These are phyloP conservation scores for Aspergillus hortae DNA, from an alignment of 2,329 filamentous ascomycete genomes.

Conservation along the genomic window DNA sequence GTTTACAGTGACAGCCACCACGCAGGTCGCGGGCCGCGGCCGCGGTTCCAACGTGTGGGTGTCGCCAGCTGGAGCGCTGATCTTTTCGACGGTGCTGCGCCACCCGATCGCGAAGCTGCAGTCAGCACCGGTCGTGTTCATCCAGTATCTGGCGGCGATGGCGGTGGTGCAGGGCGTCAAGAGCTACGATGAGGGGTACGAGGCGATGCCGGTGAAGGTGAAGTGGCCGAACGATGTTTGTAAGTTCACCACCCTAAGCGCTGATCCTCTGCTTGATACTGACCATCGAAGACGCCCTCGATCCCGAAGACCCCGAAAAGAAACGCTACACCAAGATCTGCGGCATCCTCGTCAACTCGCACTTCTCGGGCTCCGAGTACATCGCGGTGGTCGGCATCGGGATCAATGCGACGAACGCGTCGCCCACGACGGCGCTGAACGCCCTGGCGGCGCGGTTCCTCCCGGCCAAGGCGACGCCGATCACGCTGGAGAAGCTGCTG, in stretches of 20 bases:
- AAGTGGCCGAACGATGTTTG: slow-evolving; percentile 99
- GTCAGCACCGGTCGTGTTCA: slow-evolving; percentile 78
- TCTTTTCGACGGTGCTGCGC: slow-evolving; percentile 84
- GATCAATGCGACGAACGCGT: slow-evolving; percentile 77
- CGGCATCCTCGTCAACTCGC: slow-evolving; percentile 86
- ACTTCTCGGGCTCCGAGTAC: slow-evolving; percentile 72
- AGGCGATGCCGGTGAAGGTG: slow-evolving; percentile 71
- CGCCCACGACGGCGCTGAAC: slow-evolving; percentile 83
- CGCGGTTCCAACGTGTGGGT: slow-evolving; percentile 94
- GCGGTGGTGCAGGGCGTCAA: slow-evolving; percentile 82
- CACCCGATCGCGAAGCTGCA: slow-evolving; percentile 71
- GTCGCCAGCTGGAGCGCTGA: slow-evolving; percentile 76
- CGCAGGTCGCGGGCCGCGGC: slow-evolving; percentile 81
- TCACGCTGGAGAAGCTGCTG: slow-evolving; percentile 75
- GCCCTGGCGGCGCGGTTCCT: slow-evolving; percentile 57
- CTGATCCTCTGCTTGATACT: background rate
- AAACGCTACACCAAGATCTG: slow-evolving; percentile 78
- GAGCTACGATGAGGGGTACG: slow-evolving; percentile 72
- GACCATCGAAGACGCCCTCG: slow-evolving; percentile 56
- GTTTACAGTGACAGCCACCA: slow-evolving; percentile 84
- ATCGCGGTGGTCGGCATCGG: slow-evolving; percentile 84
- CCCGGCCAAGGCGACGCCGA: slow-evolving; percentile 45
- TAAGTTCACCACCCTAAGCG: slow-evolving; percentile 34
- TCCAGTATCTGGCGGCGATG: slow-evolving; percentile 88
- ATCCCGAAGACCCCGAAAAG: slow-evolving; percentile 53